phyloP scores from a whole-genome alignment of 2,329 filamentous ascomycete species.

The Fusarium burgessii region DNA sequence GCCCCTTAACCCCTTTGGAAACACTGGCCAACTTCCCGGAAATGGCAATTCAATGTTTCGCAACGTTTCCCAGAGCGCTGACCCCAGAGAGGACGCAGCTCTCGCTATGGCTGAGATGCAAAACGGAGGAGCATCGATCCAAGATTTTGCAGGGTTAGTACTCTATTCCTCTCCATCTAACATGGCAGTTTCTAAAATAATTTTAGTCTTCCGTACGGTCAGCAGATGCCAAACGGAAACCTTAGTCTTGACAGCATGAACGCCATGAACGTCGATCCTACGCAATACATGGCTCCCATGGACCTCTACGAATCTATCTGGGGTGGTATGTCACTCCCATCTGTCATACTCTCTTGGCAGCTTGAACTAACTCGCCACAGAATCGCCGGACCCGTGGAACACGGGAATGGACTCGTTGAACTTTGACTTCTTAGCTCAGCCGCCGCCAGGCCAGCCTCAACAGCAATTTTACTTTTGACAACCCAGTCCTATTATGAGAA shows the following conservation, averaged over 20 bases:
- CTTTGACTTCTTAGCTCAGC: conserved; percentile 71
- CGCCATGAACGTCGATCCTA: conserved; percentile 66
- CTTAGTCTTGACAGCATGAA: conserved; percentile 59
- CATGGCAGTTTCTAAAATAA: conserved; percentile 28
- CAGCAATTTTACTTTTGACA: conserved; percentile 69
- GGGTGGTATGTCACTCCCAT: conserved; percentile 64
- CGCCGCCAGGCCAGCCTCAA: conserved; percentile 68
- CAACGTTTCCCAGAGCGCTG: conserved; percentile 51
- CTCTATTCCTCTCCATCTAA: background rate
- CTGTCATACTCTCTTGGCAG: background rate
- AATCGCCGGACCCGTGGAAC: conserved; percentile 71
- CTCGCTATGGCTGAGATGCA: conserved; percentile 75
- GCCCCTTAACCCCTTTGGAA: conserved; percentile 50
- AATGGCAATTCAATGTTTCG: conserved; percentile 45
- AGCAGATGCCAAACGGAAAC: conserved; percentile 51
- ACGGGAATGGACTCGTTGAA: conserved; percentile 67
- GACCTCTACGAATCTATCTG: conserved; percentile 77
- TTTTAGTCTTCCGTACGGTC: conserved; percentile 53
- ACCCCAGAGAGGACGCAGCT: conserved; percentile 71
- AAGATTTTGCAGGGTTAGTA: conserved; percentile 59
- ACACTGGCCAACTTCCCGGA: conserved; percentile 39
- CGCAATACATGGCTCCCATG: conserved; percentile 73
- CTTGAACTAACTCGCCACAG: conserved; percentile 51
- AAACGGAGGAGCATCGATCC: conserved; percentile 61
- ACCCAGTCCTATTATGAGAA: background rate